phyloP scores from a whole-genome alignment of 495 filamentous ascomycete genomes.

The Mycothermus thermophilus region DNA sequence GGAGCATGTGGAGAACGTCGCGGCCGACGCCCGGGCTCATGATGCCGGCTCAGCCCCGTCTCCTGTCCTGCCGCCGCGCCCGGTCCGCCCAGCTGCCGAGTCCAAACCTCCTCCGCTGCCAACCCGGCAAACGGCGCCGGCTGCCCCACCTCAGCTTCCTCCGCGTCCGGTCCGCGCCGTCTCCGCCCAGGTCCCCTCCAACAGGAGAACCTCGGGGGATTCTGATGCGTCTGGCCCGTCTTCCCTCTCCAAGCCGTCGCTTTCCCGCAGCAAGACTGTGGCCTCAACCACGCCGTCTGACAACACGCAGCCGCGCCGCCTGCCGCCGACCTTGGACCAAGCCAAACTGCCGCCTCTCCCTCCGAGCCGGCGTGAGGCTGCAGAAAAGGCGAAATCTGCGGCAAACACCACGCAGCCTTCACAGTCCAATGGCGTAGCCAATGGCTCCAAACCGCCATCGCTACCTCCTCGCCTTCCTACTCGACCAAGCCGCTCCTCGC shows the following conservation, averaged over 20 bases:
- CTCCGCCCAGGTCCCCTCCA: no score
- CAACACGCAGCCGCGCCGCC: conserved; percentile 23
- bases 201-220: no score
- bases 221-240: no score
- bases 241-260: no score
- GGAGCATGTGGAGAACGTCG: no score
- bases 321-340: conserved; percentile 36
- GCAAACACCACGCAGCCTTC: conserved; percentile 10
- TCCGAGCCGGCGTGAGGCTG: conserved; percentile 29
- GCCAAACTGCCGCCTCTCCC: conserved; percentile 38
- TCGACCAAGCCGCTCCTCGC: conserved; percentile 20
- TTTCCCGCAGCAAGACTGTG: conserved; percentile 12
- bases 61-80: no score
- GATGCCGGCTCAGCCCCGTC: no score
- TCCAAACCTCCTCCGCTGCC: conserved; percentile 13
- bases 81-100: conserved; percentile 12
- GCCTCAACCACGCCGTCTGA: conserved; percentile 27
- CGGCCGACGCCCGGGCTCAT: no score
- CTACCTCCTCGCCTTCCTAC: conserved; percentile 33
- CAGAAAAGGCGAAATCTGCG: conserved; percentile 35
- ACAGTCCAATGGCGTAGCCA: conserved; percentile 14
- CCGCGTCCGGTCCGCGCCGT: conserved; percentile 20
- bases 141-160: conserved; percentile 30
- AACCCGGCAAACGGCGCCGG: conserved; percentile 10
- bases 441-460: conserved; percentile 18